Conservation (phyloP, 805 yeast species). For the Kazachstania taianensis region DNA sequence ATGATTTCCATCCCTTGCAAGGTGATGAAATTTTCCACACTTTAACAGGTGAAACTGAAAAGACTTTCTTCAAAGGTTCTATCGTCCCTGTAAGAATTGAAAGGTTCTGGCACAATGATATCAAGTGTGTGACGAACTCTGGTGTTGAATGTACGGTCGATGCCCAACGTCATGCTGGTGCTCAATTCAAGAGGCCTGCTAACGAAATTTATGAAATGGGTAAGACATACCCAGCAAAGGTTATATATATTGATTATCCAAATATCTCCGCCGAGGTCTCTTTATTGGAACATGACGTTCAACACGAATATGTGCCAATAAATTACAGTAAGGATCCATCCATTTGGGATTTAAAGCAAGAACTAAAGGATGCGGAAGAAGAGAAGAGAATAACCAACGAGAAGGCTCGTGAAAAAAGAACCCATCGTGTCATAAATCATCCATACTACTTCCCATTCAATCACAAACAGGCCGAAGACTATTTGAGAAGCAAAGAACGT, state of each 20-base stretch:
- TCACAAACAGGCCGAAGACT: constrained; percentile 84
- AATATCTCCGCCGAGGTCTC: constrained; percentile 66
- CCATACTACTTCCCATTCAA: constrained; percentile 81
- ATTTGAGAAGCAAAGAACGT: constrained; percentile 73
- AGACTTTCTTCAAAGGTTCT: constrained; percentile 55
- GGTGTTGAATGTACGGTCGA: constrained; percentile 53
- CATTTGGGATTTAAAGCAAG: constrained; percentile 76
- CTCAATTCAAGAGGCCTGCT: constrained; percentile 38
- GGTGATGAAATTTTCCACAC: constrained; percentile 72
- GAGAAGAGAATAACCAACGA: constrained; percentile 45
- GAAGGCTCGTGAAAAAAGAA: constrained; percentile 55
- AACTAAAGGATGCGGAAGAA: constrained; percentile 48
- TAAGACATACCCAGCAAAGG: constrained; percentile 80
- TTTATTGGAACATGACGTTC: constrained; percentile 55
- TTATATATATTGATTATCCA: constrained; percentile 61
- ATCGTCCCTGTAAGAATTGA: constrained; percentile 70
- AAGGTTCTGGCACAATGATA: constrained; percentile 33
- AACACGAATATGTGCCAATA: constrained; percentile 35
- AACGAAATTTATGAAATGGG: constrained; percentile 43
- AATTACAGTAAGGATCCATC: constrained; percentile 41
- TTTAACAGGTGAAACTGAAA: constrained; percentile 77
- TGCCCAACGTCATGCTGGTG: constrained; percentile 37
- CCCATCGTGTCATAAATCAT: constrained; percentile 73
- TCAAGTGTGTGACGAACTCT: constrained; percentile 41
- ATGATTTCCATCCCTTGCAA: constrained; percentile 53